A percentile compares a stretch with the other conserved stretches of the same genome.
These are phyloP conservation scores for Xylaria scruposa DNA, from an alignment of 495 filamentous ascomycete species.

Conservation along the genomic window DNA sequence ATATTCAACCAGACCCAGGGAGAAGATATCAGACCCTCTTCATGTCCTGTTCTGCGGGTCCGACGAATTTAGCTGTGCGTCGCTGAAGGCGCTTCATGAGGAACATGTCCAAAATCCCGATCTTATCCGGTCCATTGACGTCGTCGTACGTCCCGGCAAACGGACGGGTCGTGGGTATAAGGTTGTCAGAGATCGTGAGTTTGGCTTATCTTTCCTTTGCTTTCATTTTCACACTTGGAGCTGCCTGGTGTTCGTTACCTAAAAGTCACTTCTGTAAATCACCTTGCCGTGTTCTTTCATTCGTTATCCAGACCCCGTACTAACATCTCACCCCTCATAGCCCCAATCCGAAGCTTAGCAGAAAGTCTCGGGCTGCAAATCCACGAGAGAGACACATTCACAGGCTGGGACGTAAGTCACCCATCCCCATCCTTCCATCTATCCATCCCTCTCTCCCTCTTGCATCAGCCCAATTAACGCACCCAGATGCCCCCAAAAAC, in stretches of 20 bases:
- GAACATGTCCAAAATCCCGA: conserved; percentile 61
- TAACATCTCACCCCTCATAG: conserved; percentile 49
- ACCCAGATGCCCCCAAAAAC: conserved; percentile 65
- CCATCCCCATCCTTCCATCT: background rate
- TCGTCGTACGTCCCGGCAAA: conserved; percentile 82
- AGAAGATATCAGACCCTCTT: conserved; percentile 63
- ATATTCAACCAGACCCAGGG: background rate
- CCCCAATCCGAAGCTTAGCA: conserved; percentile 75
- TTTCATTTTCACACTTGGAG: background rate
- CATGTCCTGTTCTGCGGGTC: conserved; percentile 96
- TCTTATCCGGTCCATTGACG: conserved; percentile 81
- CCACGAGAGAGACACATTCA: conserved; percentile 81
- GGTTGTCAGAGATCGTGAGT: conserved; percentile 69
- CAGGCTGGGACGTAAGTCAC: conserved; percentile 71
- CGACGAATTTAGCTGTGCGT: conserved; percentile 86
- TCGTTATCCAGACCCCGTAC: background rate
- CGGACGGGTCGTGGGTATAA: conserved; percentile 75
- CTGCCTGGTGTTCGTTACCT: background rate
- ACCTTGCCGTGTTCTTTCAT: background rate
- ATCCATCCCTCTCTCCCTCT: no score
- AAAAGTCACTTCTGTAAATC: background rate
- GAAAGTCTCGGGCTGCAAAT: conserved; percentile 66
- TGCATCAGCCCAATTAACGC: conserved; percentile 15
- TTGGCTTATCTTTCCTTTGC: background rate
- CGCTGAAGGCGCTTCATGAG: conserved; percentile 71